phyloP scores from a whole-genome alignment of 352 stramenopile genomes.

The Phytophthora melonis region DNA sequence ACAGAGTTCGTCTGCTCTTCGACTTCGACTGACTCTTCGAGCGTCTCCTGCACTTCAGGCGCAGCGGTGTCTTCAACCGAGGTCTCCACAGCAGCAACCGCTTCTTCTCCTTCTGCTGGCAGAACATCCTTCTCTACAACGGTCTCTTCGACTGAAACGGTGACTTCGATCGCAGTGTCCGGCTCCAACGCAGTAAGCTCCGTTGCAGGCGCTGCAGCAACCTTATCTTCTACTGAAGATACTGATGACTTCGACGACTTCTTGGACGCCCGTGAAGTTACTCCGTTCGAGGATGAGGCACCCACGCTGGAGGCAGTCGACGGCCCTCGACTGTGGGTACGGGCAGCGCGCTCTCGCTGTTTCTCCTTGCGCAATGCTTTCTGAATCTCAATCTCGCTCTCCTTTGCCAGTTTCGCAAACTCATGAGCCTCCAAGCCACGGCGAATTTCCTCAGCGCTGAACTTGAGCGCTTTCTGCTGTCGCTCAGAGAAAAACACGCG shows the following conservation, averaged over 20 bases:
- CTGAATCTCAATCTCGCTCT: slow-evolving; percentile 26
- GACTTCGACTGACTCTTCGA: not conserved
- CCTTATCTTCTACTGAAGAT: slow-evolving; percentile 31
- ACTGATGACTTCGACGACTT: slow-evolving; percentile 46
- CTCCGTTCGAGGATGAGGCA: slow-evolving; percentile 31
- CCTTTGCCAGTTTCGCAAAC: slow-evolving; percentile 45
- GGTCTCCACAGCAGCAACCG: slow-evolving; percentile 1
- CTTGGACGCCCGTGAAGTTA: slow-evolving; percentile 31
- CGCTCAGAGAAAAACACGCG: slow-evolving; percentile 53
- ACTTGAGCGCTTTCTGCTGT: slow-evolving; percentile 52
- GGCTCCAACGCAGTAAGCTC: slow-evolving; percentile 6
- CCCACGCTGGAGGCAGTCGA: slow-evolving; percentile 30
- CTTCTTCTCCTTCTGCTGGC: slow-evolving; percentile 3
- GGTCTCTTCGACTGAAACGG: slow-evolving; percentile 1
- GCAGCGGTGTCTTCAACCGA: not conserved
- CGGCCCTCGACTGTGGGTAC: slow-evolving; percentile 7
- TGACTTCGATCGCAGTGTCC: slow-evolving; percentile 2
- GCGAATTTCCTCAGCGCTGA: slow-evolving; percentile 57
- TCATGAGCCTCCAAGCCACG: slow-evolving; percentile 66
- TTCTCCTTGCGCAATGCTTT: slow-evolving; percentile 25
- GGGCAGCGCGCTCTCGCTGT: slow-evolving; percentile 13
- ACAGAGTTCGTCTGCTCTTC: slow-evolving; percentile 17
- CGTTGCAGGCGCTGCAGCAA: not conserved
- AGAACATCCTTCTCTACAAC: not conserved
- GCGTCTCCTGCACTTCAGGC: slow-evolving; percentile 2